Conservation (phyloP, 2,329 filamentous ascomycete genomes). For the Chrysoporthe puriensis region DNA sequence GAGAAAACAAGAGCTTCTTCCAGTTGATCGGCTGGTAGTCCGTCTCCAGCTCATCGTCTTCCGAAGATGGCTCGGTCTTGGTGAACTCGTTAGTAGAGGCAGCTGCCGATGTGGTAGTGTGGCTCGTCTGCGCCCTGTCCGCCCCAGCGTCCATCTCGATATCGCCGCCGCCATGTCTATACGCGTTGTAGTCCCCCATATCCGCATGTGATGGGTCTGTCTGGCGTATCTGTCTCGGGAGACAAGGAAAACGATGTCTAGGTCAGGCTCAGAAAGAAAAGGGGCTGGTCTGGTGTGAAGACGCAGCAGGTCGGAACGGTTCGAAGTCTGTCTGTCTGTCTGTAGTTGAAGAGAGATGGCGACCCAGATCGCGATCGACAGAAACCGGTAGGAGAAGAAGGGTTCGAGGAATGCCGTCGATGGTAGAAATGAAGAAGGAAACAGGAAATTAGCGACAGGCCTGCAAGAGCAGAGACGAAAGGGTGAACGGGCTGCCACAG, state of each 20-base stretch:
- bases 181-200: constrained; percentile 25
- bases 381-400: neutral
- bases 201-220: constrained; percentile 23
- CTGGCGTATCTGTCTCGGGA: neutral
- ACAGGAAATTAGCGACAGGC: neutral
- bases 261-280: neutral
- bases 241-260: neutral
- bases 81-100: constrained; percentile 14
- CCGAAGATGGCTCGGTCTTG: constrained; percentile 12
- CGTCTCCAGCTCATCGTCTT: constrained; percentile 32
- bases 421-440: neutral
- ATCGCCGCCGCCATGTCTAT: constrained; percentile 19
- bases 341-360: neutral
- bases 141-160: constrained; percentile 26
- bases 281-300: neutral
- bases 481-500: neutral
- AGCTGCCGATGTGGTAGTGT: constrained; percentile 21
- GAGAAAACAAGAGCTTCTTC: constrained; percentile 40
- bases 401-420: neutral
- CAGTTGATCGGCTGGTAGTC: constrained; percentile 41
- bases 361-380: constrained; percentile 5
- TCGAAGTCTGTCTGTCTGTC: neutral
- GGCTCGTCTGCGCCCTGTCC: constrained; percentile 6
- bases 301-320: neutral
- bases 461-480: neutral